A percentile compares a stretch with the other conserved stretches of the same genome.
Conservation (phyloP, 2,329 filamentous ascomycete species). For the Cryphonectria nitschkei region DNA sequence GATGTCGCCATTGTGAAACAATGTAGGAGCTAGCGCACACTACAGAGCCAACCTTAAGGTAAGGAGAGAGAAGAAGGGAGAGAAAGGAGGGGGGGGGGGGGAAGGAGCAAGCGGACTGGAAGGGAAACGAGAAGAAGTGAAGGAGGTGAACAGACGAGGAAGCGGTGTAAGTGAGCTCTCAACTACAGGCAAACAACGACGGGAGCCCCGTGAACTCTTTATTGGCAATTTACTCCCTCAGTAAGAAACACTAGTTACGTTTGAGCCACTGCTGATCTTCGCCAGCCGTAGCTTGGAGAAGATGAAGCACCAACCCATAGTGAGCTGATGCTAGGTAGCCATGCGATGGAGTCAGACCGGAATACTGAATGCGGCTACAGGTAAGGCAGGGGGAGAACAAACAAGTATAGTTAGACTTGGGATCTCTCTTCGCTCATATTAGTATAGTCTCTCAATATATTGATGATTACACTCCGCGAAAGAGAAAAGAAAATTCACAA, state of each 20-base stretch:
- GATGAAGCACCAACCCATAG: not conserved
- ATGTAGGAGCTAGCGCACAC: not conserved
- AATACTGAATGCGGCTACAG: conserved; percentile 8
- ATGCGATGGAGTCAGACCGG: not conserved
- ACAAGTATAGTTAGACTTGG: not conserved
- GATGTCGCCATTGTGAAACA: not conserved
- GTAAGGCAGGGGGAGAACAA: not conserved
- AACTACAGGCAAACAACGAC: not conserved
- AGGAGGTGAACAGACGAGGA: not conserved
- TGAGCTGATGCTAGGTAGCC: not conserved
- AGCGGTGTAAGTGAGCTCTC: not conserved
- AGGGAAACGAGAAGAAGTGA: not conserved
- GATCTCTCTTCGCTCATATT: not conserved
- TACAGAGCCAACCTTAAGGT: not conserved
- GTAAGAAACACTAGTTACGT: not conserved
- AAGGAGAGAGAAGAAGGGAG: not conserved
- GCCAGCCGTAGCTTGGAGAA: not conserved
- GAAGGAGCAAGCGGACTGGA: not conserved
- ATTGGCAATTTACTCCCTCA: not conserved
- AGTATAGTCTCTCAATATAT: not conserved
- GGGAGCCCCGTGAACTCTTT: not conserved
- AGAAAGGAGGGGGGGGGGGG: not conserved
- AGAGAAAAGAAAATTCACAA: too few species aligned
- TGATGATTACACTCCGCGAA: not conserved
- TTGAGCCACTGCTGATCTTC: not conserved